phyloP scores from a whole-genome alignment of 2,329 filamentous ascomycete species.

The Epichloe sp. region DNA sequence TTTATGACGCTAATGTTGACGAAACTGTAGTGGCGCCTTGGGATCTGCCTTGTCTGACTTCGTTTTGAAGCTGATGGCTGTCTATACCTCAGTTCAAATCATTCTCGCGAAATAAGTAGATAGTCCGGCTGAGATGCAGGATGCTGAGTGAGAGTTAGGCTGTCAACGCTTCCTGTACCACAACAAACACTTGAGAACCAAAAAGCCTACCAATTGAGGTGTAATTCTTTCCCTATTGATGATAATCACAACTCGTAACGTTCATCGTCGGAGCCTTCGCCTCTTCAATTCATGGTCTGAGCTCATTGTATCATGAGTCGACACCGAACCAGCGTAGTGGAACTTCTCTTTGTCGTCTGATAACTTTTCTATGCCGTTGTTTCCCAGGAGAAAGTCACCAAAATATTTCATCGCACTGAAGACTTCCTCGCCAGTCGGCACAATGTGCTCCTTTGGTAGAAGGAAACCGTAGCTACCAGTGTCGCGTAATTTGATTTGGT shows the following conservation, averaged over 20 bases:
- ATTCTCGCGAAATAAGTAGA: slow-evolving; percentile 17
- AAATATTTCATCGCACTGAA: slow-evolving; percentile 74
- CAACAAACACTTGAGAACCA: no score
- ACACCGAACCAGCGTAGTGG: slow-evolving; percentile 5
- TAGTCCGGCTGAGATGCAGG: not conserved
- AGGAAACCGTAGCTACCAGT: slow-evolving; percentile 91
- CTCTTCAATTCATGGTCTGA: slow-evolving; percentile 18
- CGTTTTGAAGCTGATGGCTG: slow-evolving; percentile 28
- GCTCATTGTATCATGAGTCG: slow-evolving; percentile 5
- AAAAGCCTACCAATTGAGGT: no score
- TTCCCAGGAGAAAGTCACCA: slow-evolving; percentile 63
- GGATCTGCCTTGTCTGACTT: slow-evolving; percentile 22
- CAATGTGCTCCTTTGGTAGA: slow-evolving; percentile 71
- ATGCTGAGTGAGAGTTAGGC: not conserved
- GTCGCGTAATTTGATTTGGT: slow-evolving; percentile 88
- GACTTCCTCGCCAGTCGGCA: slow-evolving; percentile 80
- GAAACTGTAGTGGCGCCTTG: slow-evolving; percentile 21
- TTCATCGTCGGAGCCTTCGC: slow-evolving; percentile 15
- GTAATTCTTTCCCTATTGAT: no score
- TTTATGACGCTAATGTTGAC: not conserved
- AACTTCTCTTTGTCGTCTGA: slow-evolving; percentile 13
- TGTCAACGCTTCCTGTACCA: no score
- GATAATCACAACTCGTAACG: not conserved
- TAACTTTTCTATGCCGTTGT: slow-evolving; percentile 48
- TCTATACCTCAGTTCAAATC: slow-evolving; percentile 28